Conservation (phyloP, 1,284 basidiomycete species). For the Acaromyces ingoldii region DNA sequence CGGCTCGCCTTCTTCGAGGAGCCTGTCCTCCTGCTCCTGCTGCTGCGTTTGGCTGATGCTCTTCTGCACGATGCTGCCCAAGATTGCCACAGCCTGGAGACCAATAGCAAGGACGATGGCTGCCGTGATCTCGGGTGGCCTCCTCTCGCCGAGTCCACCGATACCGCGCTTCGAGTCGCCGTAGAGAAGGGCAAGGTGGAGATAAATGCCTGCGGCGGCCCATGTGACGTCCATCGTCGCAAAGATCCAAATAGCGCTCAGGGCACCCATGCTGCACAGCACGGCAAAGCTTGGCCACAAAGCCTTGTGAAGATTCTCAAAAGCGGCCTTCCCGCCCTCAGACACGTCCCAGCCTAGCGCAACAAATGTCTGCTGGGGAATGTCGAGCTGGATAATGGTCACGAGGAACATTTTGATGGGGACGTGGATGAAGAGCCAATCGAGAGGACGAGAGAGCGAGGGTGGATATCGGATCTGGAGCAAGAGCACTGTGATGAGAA, state of each 20-base stretch:
- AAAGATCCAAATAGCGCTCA: slow-evolving; percentile 42
- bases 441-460: slow-evolving; percentile 53
- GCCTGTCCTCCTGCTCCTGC: slow-evolving; percentile 3
- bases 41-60: slow-evolving; percentile 15
- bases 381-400: slow-evolving; percentile 55
- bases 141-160: slow-evolving; percentile 18
- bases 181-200: slow-evolving; percentile 35
- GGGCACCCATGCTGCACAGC: slow-evolving; percentile 23
- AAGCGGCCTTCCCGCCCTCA: slow-evolving; percentile 9
- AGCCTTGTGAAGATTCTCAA: slow-evolving; percentile 15
- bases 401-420: slow-evolving; percentile 56
- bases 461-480: slow-evolving; percentile 41
- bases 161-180: slow-evolving; percentile 26
- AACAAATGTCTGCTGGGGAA: slow-evolving; percentile 56
- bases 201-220: slow-evolving; percentile 30
- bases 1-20: too few species aligned
- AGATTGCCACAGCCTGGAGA: slow-evolving; percentile 23
- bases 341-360: slow-evolving; percentile 54
- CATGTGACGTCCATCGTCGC: slow-evolving; percentile 36
- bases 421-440: slow-evolving; percentile 56
- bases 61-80: slow-evolving; percentile 32
- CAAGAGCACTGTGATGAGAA: slow-evolving; percentile 34
- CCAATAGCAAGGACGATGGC: slow-evolving; percentile 32
- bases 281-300: slow-evolving; percentile 40
- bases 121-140: slow-evolving; percentile 31